Percentiles rank a stretch among this genome's conserved stretches.
These are phyloP conservation scores for Aspergillus costaricaensis DNA, from an alignment of 2,329 filamentous ascomycete genomes.

Conservation along the genomic window DNA sequence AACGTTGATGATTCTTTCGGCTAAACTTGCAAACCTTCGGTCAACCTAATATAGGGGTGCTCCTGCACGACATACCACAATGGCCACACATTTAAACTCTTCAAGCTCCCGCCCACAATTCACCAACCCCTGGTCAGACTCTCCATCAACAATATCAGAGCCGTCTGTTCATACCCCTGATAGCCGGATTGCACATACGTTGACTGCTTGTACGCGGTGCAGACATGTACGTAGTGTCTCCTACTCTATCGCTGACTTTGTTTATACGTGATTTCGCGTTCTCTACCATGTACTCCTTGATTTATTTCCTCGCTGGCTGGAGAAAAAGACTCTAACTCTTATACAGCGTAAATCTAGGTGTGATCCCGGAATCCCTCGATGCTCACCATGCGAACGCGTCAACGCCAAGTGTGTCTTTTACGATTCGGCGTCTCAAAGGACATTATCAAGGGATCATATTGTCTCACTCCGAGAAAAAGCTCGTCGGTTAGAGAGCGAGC, in stretches of 20 bases:
- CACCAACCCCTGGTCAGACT: slow-evolving; percentile 29
- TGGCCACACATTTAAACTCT: slow-evolving; percentile 24
- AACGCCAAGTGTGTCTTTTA: slow-evolving; percentile 94
- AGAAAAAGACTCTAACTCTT: slow-evolving; percentile 6
- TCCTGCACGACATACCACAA: slow-evolving; percentile 15
- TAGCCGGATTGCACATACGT: slow-evolving; percentile 48
- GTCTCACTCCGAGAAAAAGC: slow-evolving; percentile 88
- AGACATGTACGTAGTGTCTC: slow-evolving; percentile 45
- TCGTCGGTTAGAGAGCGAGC: slow-evolving; percentile 75
- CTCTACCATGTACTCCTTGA: background rate
- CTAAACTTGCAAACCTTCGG: slow-evolving; percentile 8
- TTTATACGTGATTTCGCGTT: background rate
- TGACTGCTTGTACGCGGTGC: slow-evolving; percentile 53
- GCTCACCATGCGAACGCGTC: slow-evolving; percentile 87
- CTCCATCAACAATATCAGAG: slow-evolving; percentile 31
- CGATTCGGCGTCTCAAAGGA: slow-evolving; percentile 81
- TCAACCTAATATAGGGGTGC: slow-evolving; percentile 12
- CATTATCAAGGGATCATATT: slow-evolving; percentile 88
- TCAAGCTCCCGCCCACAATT: slow-evolving; percentile 24
- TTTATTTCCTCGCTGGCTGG: too few relatives aligned
- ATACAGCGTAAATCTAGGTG: slow-evolving; percentile 89
- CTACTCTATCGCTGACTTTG: slow-evolving; percentile 6
- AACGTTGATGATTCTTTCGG: background rate
- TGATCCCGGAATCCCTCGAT: slow-evolving; percentile 88
- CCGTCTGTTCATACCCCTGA: slow-evolving; percentile 35